These are phyloP conservation scores for Dactylis glomerata DNA, from an alignment of 176 grass and related monocot species.

Conservation along the genomic window DNA sequence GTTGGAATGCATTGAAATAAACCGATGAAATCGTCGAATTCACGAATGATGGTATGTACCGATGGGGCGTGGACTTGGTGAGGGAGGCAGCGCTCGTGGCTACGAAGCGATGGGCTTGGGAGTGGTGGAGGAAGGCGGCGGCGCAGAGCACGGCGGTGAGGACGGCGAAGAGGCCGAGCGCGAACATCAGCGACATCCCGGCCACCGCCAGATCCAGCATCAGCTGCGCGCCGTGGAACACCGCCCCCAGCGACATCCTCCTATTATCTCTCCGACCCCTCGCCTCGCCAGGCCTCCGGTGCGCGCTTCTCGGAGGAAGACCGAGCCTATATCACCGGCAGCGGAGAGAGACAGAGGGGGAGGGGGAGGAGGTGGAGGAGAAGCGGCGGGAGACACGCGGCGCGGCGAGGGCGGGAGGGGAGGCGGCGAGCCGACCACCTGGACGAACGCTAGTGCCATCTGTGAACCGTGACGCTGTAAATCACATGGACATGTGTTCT, in stretches of 20 bases:
- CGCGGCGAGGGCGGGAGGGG: constrained; percentile 22
- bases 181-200: constrained; percentile 66
- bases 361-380: background rate
- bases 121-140: constrained; percentile 73
- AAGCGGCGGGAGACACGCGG: constrained; percentile 31
- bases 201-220: constrained; percentile 81
- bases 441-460: constrained; percentile 1
- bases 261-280: background rate
- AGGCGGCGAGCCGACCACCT: constrained; percentile 40
- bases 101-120: constrained; percentile 51
- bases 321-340: constrained; percentile 11
- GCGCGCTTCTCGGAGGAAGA: constrained; percentile 18
- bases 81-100: background rate
- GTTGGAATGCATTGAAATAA: constrained; percentile 5
- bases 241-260: constrained; percentile 33
- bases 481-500: background rate
- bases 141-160: constrained; percentile 71
- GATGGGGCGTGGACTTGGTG: background rate
- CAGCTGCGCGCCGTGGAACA: constrained; percentile 58
- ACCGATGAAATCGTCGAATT: background rate
- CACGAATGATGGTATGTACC: constrained; percentile 18
- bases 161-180: constrained; percentile 68
- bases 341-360: background rate
- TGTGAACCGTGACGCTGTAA: background rate
- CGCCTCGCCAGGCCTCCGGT: background rate